Percentiles rank a stretch among this genome's conserved stretches.
phyloP scores from a whole-genome alignment of 2,329 filamentous ascomycete species.

The Monosporascus cannonballus region DNA sequence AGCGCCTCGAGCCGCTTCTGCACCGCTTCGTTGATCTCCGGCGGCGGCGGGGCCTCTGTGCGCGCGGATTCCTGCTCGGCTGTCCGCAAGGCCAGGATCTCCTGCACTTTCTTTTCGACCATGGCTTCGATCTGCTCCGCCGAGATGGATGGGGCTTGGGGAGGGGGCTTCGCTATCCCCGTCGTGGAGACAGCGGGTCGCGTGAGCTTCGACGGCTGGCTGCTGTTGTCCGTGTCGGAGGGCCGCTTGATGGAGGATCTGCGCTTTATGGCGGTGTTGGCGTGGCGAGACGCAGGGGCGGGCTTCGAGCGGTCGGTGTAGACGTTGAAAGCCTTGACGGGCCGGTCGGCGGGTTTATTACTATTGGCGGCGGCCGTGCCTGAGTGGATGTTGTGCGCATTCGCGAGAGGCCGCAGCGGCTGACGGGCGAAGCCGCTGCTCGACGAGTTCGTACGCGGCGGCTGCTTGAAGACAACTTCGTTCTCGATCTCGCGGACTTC shows the following conservation, averaged over 20 bases:
- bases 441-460: constrained; percentile 45
- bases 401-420: constrained; percentile 70
- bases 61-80: not conserved
- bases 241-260: constrained; percentile 21
- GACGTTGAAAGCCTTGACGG: constrained; percentile 78
- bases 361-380: constrained; percentile 46
- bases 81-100: constrained; percentile 75
- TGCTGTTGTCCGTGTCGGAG: constrained; percentile 33
- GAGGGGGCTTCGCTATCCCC: constrained; percentile 14
- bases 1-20: constrained; percentile 76
- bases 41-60: constrained; percentile 42
- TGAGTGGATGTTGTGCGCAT: constrained; percentile 67
- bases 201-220: constrained; percentile 22
- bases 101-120: constrained; percentile 85
- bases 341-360: constrained; percentile 57
- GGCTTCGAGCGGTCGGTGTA: constrained; percentile 68
- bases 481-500: constrained; percentile 95
- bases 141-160: constrained; percentile 39
- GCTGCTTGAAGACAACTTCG: constrained; percentile 79
- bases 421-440: constrained; percentile 51
- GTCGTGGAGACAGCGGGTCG: constrained; percentile 14
- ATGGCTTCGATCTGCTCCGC: constrained; percentile 80
- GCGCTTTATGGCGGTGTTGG: constrained; percentile 11
- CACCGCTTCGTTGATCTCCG: constrained; percentile 67
- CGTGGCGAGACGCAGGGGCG: constrained; percentile 19